Percentiles rank a stretch among this genome's conserved stretches.
Conservation (phyloP, 495 filamentous ascomycete species). For the Lophiotrema nucula region DNA sequence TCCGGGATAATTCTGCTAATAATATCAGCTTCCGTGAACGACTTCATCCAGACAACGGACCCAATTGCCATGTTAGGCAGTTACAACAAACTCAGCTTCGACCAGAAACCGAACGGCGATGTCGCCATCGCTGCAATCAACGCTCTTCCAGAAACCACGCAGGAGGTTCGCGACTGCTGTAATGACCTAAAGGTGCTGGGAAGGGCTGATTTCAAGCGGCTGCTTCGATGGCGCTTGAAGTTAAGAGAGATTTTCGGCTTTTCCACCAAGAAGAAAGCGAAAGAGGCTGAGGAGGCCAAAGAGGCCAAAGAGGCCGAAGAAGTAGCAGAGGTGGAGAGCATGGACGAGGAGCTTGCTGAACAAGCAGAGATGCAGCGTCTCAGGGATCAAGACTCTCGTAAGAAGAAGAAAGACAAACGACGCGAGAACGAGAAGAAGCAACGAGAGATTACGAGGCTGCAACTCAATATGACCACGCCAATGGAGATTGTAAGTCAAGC, state of each 20-base stretch:
- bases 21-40: slow-evolving; percentile 62
- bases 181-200: slow-evolving; percentile 87
- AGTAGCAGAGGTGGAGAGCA: slow-evolving; percentile 74
- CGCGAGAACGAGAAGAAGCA: slow-evolving; percentile 87
- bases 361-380: slow-evolving; percentile 82
- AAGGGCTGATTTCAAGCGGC: slow-evolving; percentile 86
- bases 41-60: slow-evolving; percentile 93
- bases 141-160: slow-evolving; percentile 87
- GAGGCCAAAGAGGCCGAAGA: slow-evolving; percentile 61
- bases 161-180: slow-evolving; percentile 83
- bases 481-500: slow-evolving; percentile 98
- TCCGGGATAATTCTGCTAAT: not conserved
- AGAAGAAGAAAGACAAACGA: slow-evolving; percentile 75
- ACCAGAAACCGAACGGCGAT: slow-evolving; percentile 73
- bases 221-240: slow-evolving; percentile 90
- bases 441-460: slow-evolving; percentile 87
- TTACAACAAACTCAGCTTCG: slow-evolving; percentile 79
- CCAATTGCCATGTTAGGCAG: slow-evolving; percentile 93
- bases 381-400: slow-evolving; percentile 68
- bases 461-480: slow-evolving; percentile 93
- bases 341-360: slow-evolving; percentile 91
- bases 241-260: slow-evolving; percentile 91
- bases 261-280: slow-evolving; percentile 64
- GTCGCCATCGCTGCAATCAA: slow-evolving; percentile 82
- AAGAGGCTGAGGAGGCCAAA: slow-evolving; percentile 41